Conservation (phyloP, 2,329 filamentous ascomycete species). For the Pseudodiploospora longispora region DNA sequence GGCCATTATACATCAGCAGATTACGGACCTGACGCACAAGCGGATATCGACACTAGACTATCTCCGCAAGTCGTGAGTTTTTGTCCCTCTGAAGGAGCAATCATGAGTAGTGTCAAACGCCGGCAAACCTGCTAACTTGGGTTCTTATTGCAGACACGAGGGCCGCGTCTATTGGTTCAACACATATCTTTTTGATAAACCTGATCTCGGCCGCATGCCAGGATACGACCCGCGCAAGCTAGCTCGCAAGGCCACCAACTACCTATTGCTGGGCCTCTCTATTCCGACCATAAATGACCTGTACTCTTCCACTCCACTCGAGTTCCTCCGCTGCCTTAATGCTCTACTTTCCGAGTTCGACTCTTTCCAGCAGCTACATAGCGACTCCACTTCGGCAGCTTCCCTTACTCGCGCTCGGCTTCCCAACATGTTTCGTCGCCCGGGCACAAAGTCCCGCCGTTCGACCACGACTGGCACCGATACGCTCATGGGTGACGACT, state of each 20-base stretch:
- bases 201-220: conserved; percentile 71
- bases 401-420: conserved; percentile 71
- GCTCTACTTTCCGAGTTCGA: conserved; percentile 87
- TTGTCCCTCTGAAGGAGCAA: neutral
- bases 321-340: conserved; percentile 83
- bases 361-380: conserved; percentile 80
- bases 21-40: conserved; percentile 84
- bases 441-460: conserved; percentile 48
- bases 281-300: conserved; percentile 85
- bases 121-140: conserved; percentile 2
- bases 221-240: conserved; percentile 81
- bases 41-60: conserved; percentile 93
- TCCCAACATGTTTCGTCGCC: conserved; percentile 73
- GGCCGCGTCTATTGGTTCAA: conserved; percentile 98
- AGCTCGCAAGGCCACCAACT: conserved; percentile 84
- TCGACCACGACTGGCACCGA: conserved; percentile 41
- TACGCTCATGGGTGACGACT: conserved; percentile 24
- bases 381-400: conserved; percentile 61
- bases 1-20: conserved; percentile 47
- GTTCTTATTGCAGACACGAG: conserved; percentile 58
- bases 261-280: conserved; percentile 84
- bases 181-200: conserved; percentile 81
- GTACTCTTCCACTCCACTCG: conserved; percentile 67
- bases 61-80: conserved; percentile 74
- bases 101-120: too few relatives aligned